These are phyloP conservation scores for Septoria petroselini DNA, from an alignment of 2,329 filamentous ascomycete genomes.

Conservation along the genomic window DNA sequence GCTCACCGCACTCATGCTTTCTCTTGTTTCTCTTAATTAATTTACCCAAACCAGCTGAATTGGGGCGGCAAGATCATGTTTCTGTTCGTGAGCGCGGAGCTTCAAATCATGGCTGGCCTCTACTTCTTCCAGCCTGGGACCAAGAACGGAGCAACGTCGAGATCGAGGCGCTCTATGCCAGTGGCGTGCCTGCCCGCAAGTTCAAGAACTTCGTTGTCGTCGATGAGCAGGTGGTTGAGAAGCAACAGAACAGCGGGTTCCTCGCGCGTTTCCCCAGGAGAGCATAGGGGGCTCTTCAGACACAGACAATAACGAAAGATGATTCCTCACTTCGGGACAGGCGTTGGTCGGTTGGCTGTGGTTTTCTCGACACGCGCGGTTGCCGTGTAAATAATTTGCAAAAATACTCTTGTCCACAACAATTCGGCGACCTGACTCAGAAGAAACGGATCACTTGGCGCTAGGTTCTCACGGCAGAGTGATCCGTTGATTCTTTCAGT, in stretches of 20 bases:
- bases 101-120: constrained; percentile 35
- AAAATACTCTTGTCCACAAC: too few relatives aligned
- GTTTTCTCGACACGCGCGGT: neutral
- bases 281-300: constrained; percentile 4
- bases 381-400: neutral
- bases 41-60: constrained; percentile 42
- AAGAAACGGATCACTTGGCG: too few relatives aligned
- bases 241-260: constrained; percentile 22
- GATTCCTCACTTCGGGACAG: neutral
- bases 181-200: constrained; percentile 23
- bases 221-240: constrained; percentile 28
- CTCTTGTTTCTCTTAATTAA: constrained; percentile 41
- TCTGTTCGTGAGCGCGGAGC: constrained; percentile 39
- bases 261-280: constrained; percentile 23
- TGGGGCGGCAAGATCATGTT: constrained; percentile 44
- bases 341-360: neutral
- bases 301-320: neutral
- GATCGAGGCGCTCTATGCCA: constrained; percentile 33
- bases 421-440: too few relatives aligned
- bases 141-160: constrained; percentile 41
- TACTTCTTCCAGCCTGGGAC: constrained; percentile 42
- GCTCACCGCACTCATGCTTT: constrained; percentile 39
- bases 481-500: too few relatives aligned
- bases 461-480: too few relatives aligned
- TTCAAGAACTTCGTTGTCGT: constrained; percentile 28